Evolutionary conservation across 2,329 filamentous ascomycete genomes (phyloP).

Genomic region (Venturia oleaginea): DNA sequence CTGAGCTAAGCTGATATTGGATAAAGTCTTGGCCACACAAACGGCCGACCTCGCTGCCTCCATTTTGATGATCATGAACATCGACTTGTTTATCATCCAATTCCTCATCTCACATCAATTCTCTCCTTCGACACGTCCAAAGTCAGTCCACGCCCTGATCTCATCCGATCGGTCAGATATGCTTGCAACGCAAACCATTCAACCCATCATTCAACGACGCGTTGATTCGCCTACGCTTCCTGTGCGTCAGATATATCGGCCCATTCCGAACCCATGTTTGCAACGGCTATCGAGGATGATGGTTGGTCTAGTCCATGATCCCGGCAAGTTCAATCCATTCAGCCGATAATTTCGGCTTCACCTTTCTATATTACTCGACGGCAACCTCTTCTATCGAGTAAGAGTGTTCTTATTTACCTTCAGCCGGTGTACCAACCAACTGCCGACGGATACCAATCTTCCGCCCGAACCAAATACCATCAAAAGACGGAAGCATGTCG

Average conservation of each 20-base stretch:
- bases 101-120: too few species aligned
- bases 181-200: background rate
- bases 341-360: background rate
- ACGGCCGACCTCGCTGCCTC: background rate
- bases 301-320: background rate
- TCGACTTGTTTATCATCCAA: too few species aligned
- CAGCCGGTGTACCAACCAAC: background rate
- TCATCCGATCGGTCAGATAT: background rate
- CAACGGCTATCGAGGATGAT: background rate
- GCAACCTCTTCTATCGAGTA: constrained; percentile 6
- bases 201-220: background rate
- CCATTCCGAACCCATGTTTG: background rate
- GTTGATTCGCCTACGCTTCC: background rate
- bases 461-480: background rate
- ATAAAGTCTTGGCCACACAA: background rate
- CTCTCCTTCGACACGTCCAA: background rate
- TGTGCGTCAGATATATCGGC: constrained; percentile 7
- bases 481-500: background rate
- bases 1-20: background rate
- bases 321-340: background rate
- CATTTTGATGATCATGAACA: background rate
- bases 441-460: background rate
- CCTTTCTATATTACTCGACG: background rate
- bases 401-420: background rate
- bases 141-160: background rate